Conservation (phyloP, 2,329 filamentous ascomycete genomes). For the Colletotrichum sp. region DNA sequence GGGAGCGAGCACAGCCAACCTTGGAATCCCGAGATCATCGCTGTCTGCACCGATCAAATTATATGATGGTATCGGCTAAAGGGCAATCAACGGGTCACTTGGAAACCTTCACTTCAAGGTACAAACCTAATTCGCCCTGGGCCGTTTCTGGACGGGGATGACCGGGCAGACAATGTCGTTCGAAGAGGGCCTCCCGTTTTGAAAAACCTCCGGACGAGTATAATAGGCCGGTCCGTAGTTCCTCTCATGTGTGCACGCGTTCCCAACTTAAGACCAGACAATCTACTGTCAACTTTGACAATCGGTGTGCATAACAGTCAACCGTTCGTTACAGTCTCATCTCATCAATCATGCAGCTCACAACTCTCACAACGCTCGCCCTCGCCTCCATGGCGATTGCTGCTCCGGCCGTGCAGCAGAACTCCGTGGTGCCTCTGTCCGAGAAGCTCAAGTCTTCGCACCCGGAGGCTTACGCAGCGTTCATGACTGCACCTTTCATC, state of each 20-base stretch:
- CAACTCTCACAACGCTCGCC: neutral
- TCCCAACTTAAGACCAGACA: neutral
- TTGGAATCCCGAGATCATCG: neutral
- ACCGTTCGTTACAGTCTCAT: neutral
- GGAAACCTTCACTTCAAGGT: neutral
- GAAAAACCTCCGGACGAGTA: neutral
- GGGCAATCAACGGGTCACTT: neutral
- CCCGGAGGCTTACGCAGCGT: constrained; percentile 8
- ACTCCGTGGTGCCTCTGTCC: neutral
- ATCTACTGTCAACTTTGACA: neutral
- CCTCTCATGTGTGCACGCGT: neutral
- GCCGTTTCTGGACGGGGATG: neutral
- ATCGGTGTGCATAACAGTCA: neutral
- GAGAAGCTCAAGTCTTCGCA: neutral
- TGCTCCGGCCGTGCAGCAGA: neutral
- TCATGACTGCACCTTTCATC: neutral
- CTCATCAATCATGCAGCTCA: neutral
- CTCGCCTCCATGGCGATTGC: neutral
- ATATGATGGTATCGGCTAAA: neutral
- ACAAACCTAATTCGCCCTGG: neutral
- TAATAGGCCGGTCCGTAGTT: neutral
- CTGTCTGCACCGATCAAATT: neutral
- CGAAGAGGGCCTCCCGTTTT: neutral
- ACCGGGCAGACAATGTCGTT: neutral
- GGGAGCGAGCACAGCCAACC: neutral